Conservation (phyloP, 306 rosid genomes). For the Gastrolobium villosum region DNA sequence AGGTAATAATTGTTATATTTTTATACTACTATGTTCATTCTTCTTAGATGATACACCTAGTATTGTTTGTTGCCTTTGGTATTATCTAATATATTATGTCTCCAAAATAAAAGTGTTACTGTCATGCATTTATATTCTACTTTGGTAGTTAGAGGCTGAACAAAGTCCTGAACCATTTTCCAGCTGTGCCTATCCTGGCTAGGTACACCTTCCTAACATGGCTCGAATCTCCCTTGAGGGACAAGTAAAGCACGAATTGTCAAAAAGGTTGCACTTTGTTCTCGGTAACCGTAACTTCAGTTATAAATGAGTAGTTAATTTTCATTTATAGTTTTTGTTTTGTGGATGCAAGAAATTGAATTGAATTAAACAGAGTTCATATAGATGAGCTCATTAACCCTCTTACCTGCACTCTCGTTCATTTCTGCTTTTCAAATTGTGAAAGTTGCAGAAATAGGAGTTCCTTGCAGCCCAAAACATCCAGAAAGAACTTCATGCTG, state of each 20-base stretch:
- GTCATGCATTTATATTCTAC: slow-evolving; percentile 45
- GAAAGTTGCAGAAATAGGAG: slow-evolving; percentile 73
- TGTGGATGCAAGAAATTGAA: slow-evolving; percentile 19
- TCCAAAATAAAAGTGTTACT: slow-evolving; percentile 15
- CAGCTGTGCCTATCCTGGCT: slow-evolving; percentile 37
- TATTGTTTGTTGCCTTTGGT: slow-evolving; percentile 8
- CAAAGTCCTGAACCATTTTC: slow-evolving; percentile 35
- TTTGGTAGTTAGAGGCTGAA: slow-evolving; percentile 32
- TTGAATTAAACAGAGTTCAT: slow-evolving; percentile 15
- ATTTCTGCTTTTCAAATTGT: not conserved
- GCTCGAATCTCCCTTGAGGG: slow-evolving; percentile 43
- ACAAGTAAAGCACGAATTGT: slow-evolving; percentile 41
- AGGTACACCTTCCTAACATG: slow-evolving; percentile 10
- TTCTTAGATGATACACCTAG: slow-evolving; percentile 30
- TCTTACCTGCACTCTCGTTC: slow-evolving; percentile 30
- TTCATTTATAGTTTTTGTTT: slow-evolving; percentile 8
- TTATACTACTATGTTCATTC: not conserved
- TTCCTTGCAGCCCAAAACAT: slow-evolving; percentile 73
- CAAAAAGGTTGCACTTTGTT: slow-evolving; percentile 40
- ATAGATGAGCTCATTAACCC: slow-evolving; percentile 34
- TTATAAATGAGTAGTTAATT: slow-evolving; percentile 42
- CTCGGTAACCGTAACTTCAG: slow-evolving; percentile 28
- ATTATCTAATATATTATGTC: slow-evolving; percentile 17
- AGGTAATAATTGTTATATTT: no score
- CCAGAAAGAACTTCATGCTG: slow-evolving; percentile 35